Evolutionary conservation across 805 yeast species (phyloP), one percentile per base, ranked within the genome.

Genomic region (Dipodascus geniculatus): DNA sequence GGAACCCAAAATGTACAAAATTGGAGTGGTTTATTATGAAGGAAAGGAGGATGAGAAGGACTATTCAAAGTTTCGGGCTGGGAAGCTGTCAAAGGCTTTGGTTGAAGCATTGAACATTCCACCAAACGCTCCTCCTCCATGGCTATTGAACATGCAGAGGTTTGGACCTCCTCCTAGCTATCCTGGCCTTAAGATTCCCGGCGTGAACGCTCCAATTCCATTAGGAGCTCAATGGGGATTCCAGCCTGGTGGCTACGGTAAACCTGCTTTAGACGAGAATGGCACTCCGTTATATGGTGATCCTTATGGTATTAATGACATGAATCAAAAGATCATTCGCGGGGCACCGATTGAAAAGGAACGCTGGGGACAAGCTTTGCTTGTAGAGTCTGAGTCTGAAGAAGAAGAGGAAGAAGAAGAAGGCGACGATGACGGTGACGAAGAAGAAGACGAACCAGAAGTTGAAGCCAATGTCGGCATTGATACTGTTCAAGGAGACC

Each of bases 81-180:
- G 96, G 0, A 63, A 50, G 42, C 33, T 89, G 1, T 80, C 89
- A n/a, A 60, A 66, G 2, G 77, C 75, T 20, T 72, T 91, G n/a
- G 67, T 82, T 48, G 68, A 70, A 1, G 96, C 96, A 0, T 68
- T 91, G 60, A 89, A 86, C 0, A 71, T 89, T 60, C 74, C 79
- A 0, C 77, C 76, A 3, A 76, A 72, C 42, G 70, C 72, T 1
- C 75, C 82, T 3, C 88, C 89, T 1, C 96, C 96, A 0, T 91
- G 97, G 97, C 74, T 83, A 22, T 66, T 74, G 1, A 76, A 77
- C 38, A 83, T 90, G 86, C 75, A 75, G 52, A 73, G 77, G 53
- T 61, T 78, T 14, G 97, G 97, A 0, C 80, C 85, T 23, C 96
- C 98, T 0, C 96, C 96, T 0, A 75, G 88, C 19, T 90, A 87